Evolutionary conservation across 441 rosid genomes (phyloP).

Genomic region (Arabidopsis lyrata): DNA sequence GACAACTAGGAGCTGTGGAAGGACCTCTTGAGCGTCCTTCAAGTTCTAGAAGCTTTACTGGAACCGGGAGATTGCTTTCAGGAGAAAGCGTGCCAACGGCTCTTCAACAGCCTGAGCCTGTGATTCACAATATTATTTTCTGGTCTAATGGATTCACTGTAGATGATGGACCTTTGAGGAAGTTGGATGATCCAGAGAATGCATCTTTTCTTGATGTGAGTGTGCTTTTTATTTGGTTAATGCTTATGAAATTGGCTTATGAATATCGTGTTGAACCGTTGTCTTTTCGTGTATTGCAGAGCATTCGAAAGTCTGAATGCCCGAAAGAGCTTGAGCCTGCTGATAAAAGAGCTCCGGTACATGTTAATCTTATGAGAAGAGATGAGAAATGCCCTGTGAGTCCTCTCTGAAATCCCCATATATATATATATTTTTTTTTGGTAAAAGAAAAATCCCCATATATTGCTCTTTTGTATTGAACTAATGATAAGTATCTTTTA

Average conservation of each 20-base stretch:
- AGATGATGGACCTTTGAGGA: constrained; percentile 89
- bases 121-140: constrained; percentile 83
- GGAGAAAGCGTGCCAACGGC: constrained; percentile 82
- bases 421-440: too few species aligned
- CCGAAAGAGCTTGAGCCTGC: constrained; percentile 94
- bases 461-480: neutral
- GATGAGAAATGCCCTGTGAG: constrained; percentile 81
- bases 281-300: constrained; percentile 49
- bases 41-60: constrained; percentile 82
- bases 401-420: constrained; percentile 17
- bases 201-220: constrained; percentile 89
- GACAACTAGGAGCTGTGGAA: constrained; percentile 91
- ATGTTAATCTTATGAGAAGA: constrained; percentile 85
- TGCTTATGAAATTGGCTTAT: constrained; percentile 12
- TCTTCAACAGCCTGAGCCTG: constrained; percentile 83
- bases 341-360: constrained; percentile 76
- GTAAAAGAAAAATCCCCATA: constrained; percentile 2
- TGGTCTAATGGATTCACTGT: constrained; percentile 97
- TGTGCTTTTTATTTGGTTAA: neutral
- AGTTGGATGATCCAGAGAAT: constrained; percentile 92
- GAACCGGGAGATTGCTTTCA: constrained; percentile 84
- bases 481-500: neutral
- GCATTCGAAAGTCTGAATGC: constrained; percentile 94
- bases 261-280: neutral
- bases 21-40: constrained; percentile 78